Conservation (phyloP, 305 asterid species). For the Fraxinus xanthoxyloides region DNA sequence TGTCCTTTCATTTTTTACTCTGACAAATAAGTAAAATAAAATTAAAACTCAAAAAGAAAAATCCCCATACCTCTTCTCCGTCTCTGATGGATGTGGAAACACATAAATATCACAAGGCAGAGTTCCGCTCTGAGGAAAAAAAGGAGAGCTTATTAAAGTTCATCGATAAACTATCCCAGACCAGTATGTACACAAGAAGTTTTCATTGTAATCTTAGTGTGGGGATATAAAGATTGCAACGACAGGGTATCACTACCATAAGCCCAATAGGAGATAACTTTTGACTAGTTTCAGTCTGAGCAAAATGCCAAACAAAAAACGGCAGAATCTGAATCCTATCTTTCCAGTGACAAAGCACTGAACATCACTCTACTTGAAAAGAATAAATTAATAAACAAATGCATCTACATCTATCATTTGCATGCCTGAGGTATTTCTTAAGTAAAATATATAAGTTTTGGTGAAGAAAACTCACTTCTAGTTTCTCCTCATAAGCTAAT, state of each 20-base stretch:
- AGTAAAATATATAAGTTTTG: not conserved
- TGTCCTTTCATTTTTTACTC: not conserved
- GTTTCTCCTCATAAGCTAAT: not conserved
- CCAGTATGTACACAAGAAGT: not conserved
- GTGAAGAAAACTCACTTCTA: not conserved
- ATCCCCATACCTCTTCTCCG: slow-evolving; percentile 30
- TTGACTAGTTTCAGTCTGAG: not conserved
- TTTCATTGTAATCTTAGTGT: not conserved
- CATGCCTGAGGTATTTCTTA: not conserved
- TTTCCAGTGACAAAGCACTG: not conserved
- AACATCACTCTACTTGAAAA: not conserved
- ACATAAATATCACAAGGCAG: slow-evolving; percentile 14
- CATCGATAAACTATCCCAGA: not conserved
- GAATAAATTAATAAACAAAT: too few relatives aligned
- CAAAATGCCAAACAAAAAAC: not conserved
- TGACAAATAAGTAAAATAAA: not conserved
- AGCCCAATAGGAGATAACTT: not conserved
- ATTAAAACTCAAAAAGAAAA: not conserved
- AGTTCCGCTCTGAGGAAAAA: slow-evolving; percentile 30
- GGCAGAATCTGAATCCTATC: not conserved
- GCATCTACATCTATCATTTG: not conserved
- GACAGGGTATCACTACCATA: not conserved
- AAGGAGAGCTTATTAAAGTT: not conserved
- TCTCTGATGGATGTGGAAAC: slow-evolving; percentile 26
- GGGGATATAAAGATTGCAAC: not conserved